Percentiles rank a stretch among this genome's conserved stretches.
Evolutionary conservation across 345 rosid species (phyloP).

Genomic region (Populus alba): DNA sequence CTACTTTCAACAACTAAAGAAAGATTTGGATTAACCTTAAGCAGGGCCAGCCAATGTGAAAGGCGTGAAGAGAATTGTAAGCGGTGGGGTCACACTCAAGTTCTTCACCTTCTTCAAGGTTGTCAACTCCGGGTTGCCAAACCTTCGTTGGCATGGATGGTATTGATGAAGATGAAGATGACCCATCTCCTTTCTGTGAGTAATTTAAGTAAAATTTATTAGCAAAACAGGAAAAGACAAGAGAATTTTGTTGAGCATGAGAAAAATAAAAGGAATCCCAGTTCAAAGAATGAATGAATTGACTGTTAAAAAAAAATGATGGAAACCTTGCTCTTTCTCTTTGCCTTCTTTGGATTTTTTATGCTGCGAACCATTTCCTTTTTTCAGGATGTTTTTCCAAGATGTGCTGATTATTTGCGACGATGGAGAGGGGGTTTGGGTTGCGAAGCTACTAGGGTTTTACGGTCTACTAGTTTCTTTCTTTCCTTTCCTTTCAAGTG

Average conservation of each 20-base stretch:
- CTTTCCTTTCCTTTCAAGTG: too few relatives aligned
- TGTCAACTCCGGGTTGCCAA: slow-evolving; percentile 98
- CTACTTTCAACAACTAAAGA: neutral
- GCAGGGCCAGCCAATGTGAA: slow-evolving; percentile 95
- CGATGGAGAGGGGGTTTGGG: neutral
- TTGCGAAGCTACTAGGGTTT: neutral
- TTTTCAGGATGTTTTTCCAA: neutral
- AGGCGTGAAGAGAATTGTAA: slow-evolving; percentile 83
- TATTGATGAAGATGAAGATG: slow-evolving; percentile 53
- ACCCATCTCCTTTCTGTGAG: slow-evolving; percentile 49
- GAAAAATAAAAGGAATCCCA: neutral
- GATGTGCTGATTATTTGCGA: neutral
- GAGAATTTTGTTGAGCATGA: neutral
- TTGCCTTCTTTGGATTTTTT: slow-evolving; percentile 70
- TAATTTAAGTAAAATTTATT: neutral
- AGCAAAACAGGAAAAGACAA: neutral
- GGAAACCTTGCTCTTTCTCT: slow-evolving; percentile 72
- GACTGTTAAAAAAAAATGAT: neutral
- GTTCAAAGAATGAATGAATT: neutral
- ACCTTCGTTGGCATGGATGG: slow-evolving; percentile 69
- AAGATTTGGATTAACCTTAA: slow-evolving; percentile 50
- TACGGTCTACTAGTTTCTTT: neutral
- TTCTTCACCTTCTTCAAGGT: slow-evolving; percentile 90
- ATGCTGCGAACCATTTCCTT: slow-evolving; percentile 63
- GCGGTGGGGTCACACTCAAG: slow-evolving; percentile 93